Conservation (phyloP, 495 filamentous ascomycete genomes). For the Neurospora sp. region DNA sequence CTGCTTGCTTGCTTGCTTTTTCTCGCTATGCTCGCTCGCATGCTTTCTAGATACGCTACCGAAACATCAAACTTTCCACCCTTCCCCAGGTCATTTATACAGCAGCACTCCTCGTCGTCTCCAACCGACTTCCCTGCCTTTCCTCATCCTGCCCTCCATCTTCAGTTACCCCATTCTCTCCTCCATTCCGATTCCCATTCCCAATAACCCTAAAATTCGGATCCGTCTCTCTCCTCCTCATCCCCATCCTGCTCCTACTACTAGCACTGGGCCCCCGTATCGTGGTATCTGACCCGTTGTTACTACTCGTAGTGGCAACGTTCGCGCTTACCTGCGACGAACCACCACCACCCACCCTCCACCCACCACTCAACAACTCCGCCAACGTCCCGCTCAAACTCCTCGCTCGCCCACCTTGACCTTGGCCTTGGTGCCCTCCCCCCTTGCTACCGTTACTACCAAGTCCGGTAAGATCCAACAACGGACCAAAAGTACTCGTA, state of each 20-base stretch:
- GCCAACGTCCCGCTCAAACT: conserved; percentile 43
- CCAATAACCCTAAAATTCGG: background rate
- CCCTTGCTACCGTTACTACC: background rate
- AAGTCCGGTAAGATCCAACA: background rate
- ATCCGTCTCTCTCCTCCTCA: background rate
- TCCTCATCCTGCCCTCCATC: background rate
- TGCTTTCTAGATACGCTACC: background rate
- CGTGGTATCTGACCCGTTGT: background rate
- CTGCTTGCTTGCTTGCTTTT: background rate
- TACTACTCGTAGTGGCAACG: background rate
- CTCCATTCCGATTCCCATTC: background rate
- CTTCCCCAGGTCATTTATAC: background rate
- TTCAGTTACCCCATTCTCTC: background rate
- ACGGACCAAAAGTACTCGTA: conserved; percentile 9
- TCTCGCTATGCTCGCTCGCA: background rate
- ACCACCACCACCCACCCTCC: background rate
- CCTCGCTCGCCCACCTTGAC: conserved; percentile 28
- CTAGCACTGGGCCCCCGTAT: background rate
- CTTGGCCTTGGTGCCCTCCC: background rate
- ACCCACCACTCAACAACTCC: conserved; percentile 27
- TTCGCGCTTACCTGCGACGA: background rate
- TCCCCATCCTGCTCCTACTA: background rate
- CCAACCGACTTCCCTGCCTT: background rate
- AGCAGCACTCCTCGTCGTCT: background rate
- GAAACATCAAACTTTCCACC: background rate